These are phyloP conservation scores for Tephrocybe sp. DNA, from an alignment of 768 basidiomycete genomes.

Conservation along the genomic window DNA sequence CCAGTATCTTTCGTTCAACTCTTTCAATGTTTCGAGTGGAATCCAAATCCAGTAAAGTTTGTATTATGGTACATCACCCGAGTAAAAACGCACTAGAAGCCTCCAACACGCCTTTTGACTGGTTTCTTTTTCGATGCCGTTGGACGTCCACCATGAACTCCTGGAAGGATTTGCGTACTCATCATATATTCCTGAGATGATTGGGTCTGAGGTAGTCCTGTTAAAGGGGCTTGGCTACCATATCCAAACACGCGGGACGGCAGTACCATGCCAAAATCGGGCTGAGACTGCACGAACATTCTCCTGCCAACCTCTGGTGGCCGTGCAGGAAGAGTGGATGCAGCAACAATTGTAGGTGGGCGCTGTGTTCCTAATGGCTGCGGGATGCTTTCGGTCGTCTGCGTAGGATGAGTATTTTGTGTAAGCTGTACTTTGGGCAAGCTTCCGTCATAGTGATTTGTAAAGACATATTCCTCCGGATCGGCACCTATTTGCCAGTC, in stretches of 20 bases:
- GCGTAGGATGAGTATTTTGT: neutral
- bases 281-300: slow-evolving; percentile 16
- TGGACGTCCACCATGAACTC: slow-evolving; percentile 67
- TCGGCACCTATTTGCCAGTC: slow-evolving; percentile 66
- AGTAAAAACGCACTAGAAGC: no score
- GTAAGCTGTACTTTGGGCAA: slow-evolving; percentile 11
- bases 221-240: slow-evolving; percentile 11
- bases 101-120: slow-evolving; percentile 69
- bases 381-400: neutral
- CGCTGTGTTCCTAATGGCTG: slow-evolving; percentile 19
- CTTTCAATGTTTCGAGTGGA: no score
- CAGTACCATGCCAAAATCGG: slow-evolving; percentile 2
- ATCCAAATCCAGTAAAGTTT: no score
- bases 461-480: slow-evolving; percentile 49
- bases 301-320: slow-evolving; percentile 12
- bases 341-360: slow-evolving; percentile 41
- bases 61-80: no score
- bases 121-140: slow-evolving; percentile 50
- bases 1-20: no score
- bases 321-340: slow-evolving; percentile 22
- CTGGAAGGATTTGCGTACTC: slow-evolving; percentile 74
- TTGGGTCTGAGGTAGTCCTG: slow-evolving; percentile 9
- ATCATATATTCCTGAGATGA: slow-evolving; percentile 45
- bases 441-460: slow-evolving; percentile 52
- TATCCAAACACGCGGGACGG: slow-evolving; percentile 8